phyloP scores from a whole-genome alignment of 768 basidiomycete species.

The Russula vinacea region DNA sequence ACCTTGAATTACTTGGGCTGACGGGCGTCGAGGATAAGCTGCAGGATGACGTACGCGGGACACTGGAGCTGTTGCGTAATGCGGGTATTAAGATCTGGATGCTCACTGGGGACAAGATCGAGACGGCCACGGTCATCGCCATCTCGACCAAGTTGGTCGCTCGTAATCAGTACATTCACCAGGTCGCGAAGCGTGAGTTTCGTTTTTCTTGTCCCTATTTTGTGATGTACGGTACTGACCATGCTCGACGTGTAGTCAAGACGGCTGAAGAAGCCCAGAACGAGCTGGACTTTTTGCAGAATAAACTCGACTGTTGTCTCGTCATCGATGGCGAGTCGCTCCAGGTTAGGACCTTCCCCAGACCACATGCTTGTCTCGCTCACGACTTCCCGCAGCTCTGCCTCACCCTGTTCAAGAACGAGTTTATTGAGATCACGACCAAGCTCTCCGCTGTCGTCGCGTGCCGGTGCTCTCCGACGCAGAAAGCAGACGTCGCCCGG shows the following conservation, averaged over 20 bases:
- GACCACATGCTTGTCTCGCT: neutral
- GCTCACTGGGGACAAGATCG: slow-evolving; percentile 98
- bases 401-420: slow-evolving; percentile 82
- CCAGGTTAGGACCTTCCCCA: slow-evolving; percentile 53
- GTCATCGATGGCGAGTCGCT: slow-evolving; percentile 98
- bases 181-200: slow-evolving; percentile 83
- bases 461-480: slow-evolving; percentile 96
- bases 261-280: slow-evolving; percentile 78
- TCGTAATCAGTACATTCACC: slow-evolving; percentile 95
- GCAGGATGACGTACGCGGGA: slow-evolving; percentile 94
- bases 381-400: slow-evolving; percentile 61
- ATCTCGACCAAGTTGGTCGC: slow-evolving; percentile 96
- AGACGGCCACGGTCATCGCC: slow-evolving; percentile 97
- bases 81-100: slow-evolving; percentile 99
- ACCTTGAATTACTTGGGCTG: slow-evolving; percentile 86
- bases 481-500: slow-evolving; percentile 96
- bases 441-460: slow-evolving; percentile 96
- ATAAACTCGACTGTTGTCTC: slow-evolving; percentile 94
- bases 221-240: slow-evolving; percentile 14
- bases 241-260: slow-evolving; percentile 55
- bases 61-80: slow-evolving; percentile 87
- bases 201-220: neutral
- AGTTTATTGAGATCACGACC: slow-evolving; percentile 95
- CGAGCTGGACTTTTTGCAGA: slow-evolving; percentile 89
- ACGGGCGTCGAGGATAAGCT: slow-evolving; percentile 99